Base-by-base conservation (phyloP, 2,329 filamentous ascomycete genomes). In the Diaporthe velutina region DNA sequence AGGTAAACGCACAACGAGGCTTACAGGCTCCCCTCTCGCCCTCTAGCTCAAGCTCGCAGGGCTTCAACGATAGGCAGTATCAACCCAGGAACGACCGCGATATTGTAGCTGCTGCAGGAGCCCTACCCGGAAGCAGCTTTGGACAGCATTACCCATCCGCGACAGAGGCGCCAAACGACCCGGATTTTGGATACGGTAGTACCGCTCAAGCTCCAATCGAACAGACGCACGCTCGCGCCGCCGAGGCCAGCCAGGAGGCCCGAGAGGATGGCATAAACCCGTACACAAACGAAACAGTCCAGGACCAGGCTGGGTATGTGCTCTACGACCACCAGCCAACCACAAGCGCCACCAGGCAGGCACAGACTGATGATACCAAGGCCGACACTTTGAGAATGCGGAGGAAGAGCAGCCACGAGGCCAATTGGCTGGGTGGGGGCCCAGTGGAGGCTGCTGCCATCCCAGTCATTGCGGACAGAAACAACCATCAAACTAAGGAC, bases 11-110 rank as follows among this genome's bases (percentile, higher is more conserved):
- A 77, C 86, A 91, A 82, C 92, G 94, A 87, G 93, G 94, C 88
- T 92, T 95, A 91, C 93, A 95, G 85, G 92, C 91, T 82, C 91
- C 93, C 82, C 88, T 92, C 82, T 95, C 94, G 81, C 93, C 94
- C 76, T 94, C 94, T 88, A 97, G 94, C 88, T 91, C 92, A 84
- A 95, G 93, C 83, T 96, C 94, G 79, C 61, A 54, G 33, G 91
- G 89, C 77, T 85, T 85, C 79, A 82, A 85, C 77, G 83, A 85
- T 75, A 42, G 61, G 30, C 52, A 70, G 15, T 58, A 66, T 9
- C 77, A 82, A 66, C 19, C 57, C 7, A 64, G 57, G 57, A 25
- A 45, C n/a, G 91, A 92, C 80, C 87, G 88, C 81, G 90, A 92
- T 80, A 83, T 91, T 79, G 87, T 90, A 78, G 91, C 90, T 73